Conservation (phyloP, 208 protist species). For the Leishmania guyanensis region DNA sequence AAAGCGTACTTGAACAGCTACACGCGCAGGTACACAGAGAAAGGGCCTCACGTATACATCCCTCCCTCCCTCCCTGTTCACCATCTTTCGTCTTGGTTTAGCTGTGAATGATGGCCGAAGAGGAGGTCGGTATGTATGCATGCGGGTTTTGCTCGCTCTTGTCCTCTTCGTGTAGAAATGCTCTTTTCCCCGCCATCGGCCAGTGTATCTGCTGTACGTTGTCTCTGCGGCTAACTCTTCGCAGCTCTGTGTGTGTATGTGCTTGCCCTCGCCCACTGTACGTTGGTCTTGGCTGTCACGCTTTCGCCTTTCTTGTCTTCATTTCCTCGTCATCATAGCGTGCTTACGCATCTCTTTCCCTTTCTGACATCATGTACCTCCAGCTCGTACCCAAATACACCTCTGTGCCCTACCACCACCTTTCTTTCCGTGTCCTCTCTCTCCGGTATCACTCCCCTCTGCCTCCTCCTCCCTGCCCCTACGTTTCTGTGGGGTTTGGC, state of each 20-base stretch:
- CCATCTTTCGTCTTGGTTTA: neutral
- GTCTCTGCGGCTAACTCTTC: neutral
- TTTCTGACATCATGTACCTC: neutral
- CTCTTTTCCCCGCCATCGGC: neutral
- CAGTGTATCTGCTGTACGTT: neutral
- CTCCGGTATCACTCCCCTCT: neutral
- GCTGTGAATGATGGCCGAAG: neutral
- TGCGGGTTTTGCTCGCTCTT: neutral
- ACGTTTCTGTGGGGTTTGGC: neutral
- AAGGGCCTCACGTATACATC: neutral
- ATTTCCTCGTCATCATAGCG: neutral
- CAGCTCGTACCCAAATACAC: neutral
- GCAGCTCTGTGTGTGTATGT: neutral
- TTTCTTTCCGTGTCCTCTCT: neutral
- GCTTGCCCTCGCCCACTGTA: neutral
- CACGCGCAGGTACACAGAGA: neutral
- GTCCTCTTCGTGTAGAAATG: neutral
- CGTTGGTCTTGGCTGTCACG: neutral
- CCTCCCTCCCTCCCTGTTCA: neutral
- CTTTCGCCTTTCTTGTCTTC: neutral
- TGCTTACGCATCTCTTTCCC: neutral
- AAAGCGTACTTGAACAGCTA: neutral
- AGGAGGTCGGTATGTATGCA: neutral
- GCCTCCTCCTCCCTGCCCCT: neutral
- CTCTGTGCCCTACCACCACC: neutral